Conservation (phyloP, 495 filamentous ascomycete species). For the Jackrogersella multiformis region DNA sequence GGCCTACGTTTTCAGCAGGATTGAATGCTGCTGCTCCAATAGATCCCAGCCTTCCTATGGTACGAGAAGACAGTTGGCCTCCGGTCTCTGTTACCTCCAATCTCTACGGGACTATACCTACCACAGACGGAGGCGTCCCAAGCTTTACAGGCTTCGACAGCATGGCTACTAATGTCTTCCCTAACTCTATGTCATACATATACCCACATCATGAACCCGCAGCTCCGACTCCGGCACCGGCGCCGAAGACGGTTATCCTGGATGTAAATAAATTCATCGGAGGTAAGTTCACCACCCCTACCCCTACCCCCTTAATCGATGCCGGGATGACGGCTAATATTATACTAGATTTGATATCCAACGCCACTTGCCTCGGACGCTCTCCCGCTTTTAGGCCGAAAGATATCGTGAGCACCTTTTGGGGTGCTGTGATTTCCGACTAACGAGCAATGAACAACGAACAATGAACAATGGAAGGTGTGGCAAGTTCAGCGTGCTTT, state of each 20-base stretch:
- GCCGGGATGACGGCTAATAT: background rate
- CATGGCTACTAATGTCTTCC: conserved; percentile 15
- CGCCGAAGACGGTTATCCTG: conserved; percentile 29
- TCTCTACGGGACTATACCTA: conserved; percentile 4
- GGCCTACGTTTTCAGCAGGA: conserved; percentile 1
- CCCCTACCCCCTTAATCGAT: background rate
- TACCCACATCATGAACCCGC: conserved; percentile 41
- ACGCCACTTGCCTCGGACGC: conserved; percentile 67
- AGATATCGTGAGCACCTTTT: conserved; percentile 69
- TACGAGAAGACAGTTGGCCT: conserved; percentile 21
- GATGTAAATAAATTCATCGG: conserved; percentile 43
- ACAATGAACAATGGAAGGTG: conserved; percentile 2
- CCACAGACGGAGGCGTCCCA: conserved; percentile 10
- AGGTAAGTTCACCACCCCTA: conserved; percentile 22
- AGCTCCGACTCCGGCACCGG: background rate
- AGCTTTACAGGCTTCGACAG: conserved; percentile 36
- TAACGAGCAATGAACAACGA: conserved; percentile 8
- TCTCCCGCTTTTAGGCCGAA: conserved; percentile 66
- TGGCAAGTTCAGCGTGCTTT: background rate
- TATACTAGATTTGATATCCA: conserved; percentile 54
- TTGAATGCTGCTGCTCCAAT: background rate
- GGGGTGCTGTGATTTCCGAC: conserved; percentile 44
- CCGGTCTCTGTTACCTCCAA: conserved; percentile 19
- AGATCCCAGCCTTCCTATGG: background rate
- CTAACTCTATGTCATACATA: conserved; percentile 31